phyloP scores from a whole-genome alignment of 352 stramenopile genomes.

The Pseudoperonospora humuli region DNA sequence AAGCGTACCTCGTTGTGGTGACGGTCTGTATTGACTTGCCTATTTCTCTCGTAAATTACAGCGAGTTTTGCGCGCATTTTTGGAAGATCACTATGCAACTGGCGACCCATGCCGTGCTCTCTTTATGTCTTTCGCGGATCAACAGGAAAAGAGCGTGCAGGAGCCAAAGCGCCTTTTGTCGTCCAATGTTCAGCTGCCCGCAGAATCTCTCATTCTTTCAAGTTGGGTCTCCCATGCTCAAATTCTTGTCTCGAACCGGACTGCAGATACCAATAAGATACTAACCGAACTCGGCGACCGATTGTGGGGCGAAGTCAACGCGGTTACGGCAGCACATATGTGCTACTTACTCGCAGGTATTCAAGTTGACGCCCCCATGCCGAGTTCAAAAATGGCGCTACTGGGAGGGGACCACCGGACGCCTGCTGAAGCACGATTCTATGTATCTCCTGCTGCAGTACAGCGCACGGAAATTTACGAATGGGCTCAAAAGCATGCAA shows the following conservation, averaged over 20 bases:
- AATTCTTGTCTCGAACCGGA: conserved; percentile 75
- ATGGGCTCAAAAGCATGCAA: conserved; percentile 64
- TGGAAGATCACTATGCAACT: conserved; percentile 68
- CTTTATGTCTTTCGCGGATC: conserved; percentile 75
- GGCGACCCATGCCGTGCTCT: conserved; percentile 72
- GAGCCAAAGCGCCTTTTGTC: conserved; percentile 71
- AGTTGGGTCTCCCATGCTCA: conserved; percentile 75
- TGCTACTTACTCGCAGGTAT: conserved; percentile 76
- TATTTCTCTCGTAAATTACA: conserved; percentile 9
- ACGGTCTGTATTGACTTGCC: not conserved
- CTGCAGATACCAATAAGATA: conserved; percentile 76
- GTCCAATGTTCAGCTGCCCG: conserved; percentile 19
- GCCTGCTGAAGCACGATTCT: conserved; percentile 68
- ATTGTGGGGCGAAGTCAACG: conserved; percentile 58
- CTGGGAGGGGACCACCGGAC: conserved; percentile 68
- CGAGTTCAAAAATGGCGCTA: conserved; percentile 70
- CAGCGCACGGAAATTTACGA: conserved; percentile 85
- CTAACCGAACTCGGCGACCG: conserved; percentile 77
- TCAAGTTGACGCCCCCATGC: conserved; percentile 66
- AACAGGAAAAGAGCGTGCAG: conserved; percentile 80
- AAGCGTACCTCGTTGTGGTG: not conserved
- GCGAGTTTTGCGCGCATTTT: conserved; percentile 63
- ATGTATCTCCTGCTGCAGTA: conserved; percentile 66
- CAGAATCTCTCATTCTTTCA: conserved; percentile 50
- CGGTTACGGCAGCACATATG: conserved; percentile 63